Percentiles rank a stretch among this genome's conserved stretches.
Evolutionary conservation across 2,329 filamentous ascomycete species (phyloP).

Genomic region (Colletotrichum abscissum): DNA sequence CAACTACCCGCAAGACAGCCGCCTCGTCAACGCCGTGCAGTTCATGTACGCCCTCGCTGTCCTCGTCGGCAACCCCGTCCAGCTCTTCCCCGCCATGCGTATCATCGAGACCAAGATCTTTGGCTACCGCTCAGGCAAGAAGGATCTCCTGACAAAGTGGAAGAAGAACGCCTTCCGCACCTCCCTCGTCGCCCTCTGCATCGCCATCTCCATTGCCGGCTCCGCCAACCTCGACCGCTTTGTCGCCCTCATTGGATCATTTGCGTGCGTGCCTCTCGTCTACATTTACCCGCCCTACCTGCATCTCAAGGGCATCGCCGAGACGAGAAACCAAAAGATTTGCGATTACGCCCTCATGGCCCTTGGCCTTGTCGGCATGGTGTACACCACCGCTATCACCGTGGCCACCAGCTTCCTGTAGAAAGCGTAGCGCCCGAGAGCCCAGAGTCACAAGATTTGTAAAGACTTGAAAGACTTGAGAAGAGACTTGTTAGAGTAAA

Average conservation of each 20-base stretch:
- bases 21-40: constrained; percentile 81
- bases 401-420: constrained; percentile 54
- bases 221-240: constrained; percentile 87
- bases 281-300: constrained; percentile 83
- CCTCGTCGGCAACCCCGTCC: constrained; percentile 78
- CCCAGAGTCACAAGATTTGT: too few species aligned
- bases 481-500: not conserved
- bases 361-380: constrained; percentile 74
- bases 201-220: constrained; percentile 70
- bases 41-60: constrained; percentile 80
- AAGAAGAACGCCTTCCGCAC: constrained; percentile 78
- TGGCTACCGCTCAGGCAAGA: constrained; percentile 75
- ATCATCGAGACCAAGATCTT: constrained; percentile 78
- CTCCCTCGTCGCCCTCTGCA: constrained; percentile 66
- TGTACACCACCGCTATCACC: constrained; percentile 77
- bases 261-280: constrained; percentile 96
- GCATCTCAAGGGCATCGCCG: constrained; percentile 75
- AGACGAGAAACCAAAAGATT: constrained; percentile 63
- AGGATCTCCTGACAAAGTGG: constrained; percentile 75
- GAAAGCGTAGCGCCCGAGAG: not conserved
- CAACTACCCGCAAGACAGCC: constrained; percentile 78
- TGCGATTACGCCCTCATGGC: constrained; percentile 72
- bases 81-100: constrained; percentile 78
- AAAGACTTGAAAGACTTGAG: not conserved
- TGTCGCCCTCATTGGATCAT: constrained; percentile 94